Base-by-base conservation (phyloP, 305 asterid species). In the Solanum chacoense region DNA sequence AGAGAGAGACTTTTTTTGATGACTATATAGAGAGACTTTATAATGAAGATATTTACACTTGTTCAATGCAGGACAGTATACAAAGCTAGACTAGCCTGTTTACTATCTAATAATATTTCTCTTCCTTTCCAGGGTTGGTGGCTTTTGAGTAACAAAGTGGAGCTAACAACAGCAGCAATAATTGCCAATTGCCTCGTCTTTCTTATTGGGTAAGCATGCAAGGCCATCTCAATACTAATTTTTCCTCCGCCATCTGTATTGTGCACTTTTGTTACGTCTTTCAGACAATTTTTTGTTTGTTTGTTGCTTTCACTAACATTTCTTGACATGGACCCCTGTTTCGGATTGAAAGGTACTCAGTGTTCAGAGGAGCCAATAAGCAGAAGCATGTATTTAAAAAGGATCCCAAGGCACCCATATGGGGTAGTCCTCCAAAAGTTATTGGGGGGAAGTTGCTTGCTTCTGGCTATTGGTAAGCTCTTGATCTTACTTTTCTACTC, bases 311-410 rank as follows among this genome's bases (percentile, higher is more conserved):
- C 42, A 10, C 84, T 50, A 87, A 69, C 37, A 88, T 29, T 69
- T 14, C 29, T 92, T 92, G 77, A 81, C 90, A 26, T 77, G 87
- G 13, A 75, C 80, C 91, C 40, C 28, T 87, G 72, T 92, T 93
- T 88, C 85, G 90, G 74, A 87, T 91, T 88, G 65, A 91, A 92
- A 96, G 99, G 91, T 97, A 97, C 90, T 86, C 87, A 35, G 96
- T 97, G 91, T 97, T 97, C 89, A 94, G 99, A 97, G 99, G 99
- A 91, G 95, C 99, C 85, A 97, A 97, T 92, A 97, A 95, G 92
- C 99, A 97, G 93, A 97, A 97, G 88, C 99, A 97, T 85, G 89
- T 74, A 65, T 97, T 97, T 91, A 97, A 96, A 89, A 97, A 96
- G 95, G 91, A 96, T 76, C 96, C 98, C 71, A 96, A 95, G 93